Percentiles rank a stretch among this genome's conserved stretches.
These are phyloP conservation scores for Malus asiatica DNA, from an alignment of 306 rosid species.

Conservation along the genomic window DNA sequence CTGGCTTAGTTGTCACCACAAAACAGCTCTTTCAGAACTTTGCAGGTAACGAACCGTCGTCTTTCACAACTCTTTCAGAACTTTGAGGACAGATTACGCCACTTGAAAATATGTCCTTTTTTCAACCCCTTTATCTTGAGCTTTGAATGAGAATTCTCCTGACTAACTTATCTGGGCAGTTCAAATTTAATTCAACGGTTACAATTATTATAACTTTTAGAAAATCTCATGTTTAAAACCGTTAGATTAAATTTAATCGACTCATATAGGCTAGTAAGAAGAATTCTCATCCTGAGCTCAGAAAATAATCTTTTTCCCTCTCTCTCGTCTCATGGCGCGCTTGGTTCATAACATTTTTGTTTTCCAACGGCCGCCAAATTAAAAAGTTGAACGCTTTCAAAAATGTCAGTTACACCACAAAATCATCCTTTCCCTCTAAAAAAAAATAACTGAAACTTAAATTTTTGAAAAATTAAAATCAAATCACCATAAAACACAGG, in stretches of 20 bases:
- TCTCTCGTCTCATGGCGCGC: not conserved
- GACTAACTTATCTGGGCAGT: no score
- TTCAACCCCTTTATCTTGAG: not conserved
- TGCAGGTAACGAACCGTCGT: not conserved
- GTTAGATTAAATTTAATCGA: no score
- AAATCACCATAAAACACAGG: not conserved
- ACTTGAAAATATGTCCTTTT: constrained; percentile 6
- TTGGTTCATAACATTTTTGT: constrained; percentile 31
- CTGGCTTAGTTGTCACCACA: not conserved
- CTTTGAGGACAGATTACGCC: constrained; percentile 16
- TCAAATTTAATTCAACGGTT: no score
- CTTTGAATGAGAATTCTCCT: no score
- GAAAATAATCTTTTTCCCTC: not conserved
- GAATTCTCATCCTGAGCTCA: no score
- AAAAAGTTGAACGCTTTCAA: constrained; percentile 19
- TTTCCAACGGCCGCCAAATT: constrained; percentile 34
- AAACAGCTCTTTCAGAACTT: not conserved
- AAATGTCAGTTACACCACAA: constrained; percentile 2
- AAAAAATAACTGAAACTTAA: not conserved
- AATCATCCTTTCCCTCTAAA: constrained; percentile 5
- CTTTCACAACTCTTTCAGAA: not conserved
- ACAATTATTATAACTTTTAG: no score
- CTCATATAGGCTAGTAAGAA: no score
- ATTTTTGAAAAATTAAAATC: not conserved
- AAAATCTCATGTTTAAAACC: no score